Base-by-base conservation (phyloP, 192 early-diverging fungal species). In the Gamsiella multidivaricata region DNA sequence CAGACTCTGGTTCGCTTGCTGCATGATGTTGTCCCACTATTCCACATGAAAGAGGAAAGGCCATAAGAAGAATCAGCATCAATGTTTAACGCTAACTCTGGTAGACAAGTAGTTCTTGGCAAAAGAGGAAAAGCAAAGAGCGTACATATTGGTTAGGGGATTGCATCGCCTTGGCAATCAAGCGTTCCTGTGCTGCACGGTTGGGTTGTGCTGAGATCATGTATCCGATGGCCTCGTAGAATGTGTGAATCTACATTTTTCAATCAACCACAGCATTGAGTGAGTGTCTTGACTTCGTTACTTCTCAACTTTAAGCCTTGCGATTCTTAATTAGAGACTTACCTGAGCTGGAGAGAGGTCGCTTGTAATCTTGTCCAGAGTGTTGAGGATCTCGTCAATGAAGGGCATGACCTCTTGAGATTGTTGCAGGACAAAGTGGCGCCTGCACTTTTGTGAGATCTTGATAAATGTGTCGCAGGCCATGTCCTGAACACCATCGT, bases 401-500 rank as follows among this genome's bases (percentile, higher is more conserved):
- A 97, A 98, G 7, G 98, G 96, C 52, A 81, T 84, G 15, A 85
- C 73, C 80, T 99, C 98, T 25, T 92, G 91, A 2, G 91, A 86
- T 83, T 99, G 98, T 80, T 96, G 94, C 25, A 90, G 80, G 36
- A 98, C 92, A 88, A 99, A 98, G 74, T 98, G 95, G 36, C 96
- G 90, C 47, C 91, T 93, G 85, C 97, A 98, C 79, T 98, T 98
- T 82, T 96, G 94, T 23, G 97, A 89, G 79, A 99, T 99, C 72
- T 98, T 99, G 70, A 98, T 98, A 83, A 98, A 98, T 6, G 98
- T 98, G 84, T 99, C 98, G 83, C 98, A 99, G 33, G 98, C 98
- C 98, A 99, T 99, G 82, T 99, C 98, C 79, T 98, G 97, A 46
- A 99, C 98, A 83, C 98, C 98, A 47, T 78, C 61, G 69, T 99